Percentiles rank a stretch among this genome's conserved stretches.
Conservation (phyloP, 257 asterid species). For the Petunia secreta region DNA sequence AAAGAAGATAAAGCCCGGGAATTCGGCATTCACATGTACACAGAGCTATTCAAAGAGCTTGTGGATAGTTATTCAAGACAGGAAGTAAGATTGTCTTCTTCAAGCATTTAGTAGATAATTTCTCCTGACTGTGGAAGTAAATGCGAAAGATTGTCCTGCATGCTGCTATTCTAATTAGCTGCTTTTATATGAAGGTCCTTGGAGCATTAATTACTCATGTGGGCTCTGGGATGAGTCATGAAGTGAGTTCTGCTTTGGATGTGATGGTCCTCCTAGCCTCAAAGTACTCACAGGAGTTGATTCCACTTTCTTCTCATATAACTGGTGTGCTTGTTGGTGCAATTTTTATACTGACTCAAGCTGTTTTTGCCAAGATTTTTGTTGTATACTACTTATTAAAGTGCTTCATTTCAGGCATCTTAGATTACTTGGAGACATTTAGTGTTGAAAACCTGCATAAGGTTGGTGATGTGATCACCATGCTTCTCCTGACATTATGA, state of each 20-base stretch:
- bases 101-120: conserved; percentile 17
- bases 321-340: conserved; percentile 51
- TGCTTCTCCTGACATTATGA: conserved; percentile 27
- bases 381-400: conserved; percentile 25
- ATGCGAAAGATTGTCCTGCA: conserved; percentile 26
- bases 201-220: conserved; percentile 84
- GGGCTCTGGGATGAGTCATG: conserved; percentile 77
- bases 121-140: conserved; percentile 19
- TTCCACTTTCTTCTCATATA: conserved; percentile 71
- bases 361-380: conserved; percentile 4
- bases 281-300: conserved; percentile 67
- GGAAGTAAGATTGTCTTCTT: conserved; percentile 62
- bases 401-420: conserved; percentile 60
- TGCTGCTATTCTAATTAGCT: conserved; percentile 30
- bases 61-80: conserved; percentile 71
- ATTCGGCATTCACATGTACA: conserved; percentile 72
- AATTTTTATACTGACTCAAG: conserved; percentile 12
- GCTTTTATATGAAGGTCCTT: conserved; percentile 56
- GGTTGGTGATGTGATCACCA: conserved; percentile 41
- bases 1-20: conserved; percentile 73
- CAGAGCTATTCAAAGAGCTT: conserved; percentile 66
- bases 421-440: conserved; percentile 90
- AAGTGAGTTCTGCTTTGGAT: conserved; percentile 77
- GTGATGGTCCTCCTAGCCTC: conserved; percentile 68
- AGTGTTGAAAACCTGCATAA: conserved; percentile 67